Percentiles rank a stretch among this genome's conserved stretches.
Evolutionary conservation across 495 filamentous ascomycete species (phyloP).

Genomic region (Astrothelium subdiscretum): DNA sequence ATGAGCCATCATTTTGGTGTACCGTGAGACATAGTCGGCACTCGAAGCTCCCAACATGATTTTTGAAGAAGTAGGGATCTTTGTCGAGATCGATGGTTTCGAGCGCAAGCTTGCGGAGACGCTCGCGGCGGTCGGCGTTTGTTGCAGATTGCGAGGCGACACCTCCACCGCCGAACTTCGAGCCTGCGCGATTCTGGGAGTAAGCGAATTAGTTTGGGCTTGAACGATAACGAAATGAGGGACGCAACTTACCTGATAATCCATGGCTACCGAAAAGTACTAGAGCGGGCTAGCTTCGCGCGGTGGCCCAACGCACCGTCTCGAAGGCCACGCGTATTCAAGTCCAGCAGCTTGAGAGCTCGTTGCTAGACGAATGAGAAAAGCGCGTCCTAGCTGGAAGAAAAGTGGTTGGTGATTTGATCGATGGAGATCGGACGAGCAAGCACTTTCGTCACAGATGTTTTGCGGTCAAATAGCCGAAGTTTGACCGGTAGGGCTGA

Average conservation of each 20-base stretch:
- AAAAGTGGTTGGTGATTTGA: background rate
- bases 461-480: background rate
- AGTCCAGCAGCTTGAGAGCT: too few species aligned
- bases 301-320: background rate
- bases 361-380: too few species aligned
- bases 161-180: slow-evolving; percentile 96
- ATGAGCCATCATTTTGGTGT: slow-evolving; percentile 99
- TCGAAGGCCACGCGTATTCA: background rate
- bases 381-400: background rate
- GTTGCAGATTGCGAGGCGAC: slow-evolving; percentile 86
- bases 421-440: background rate
- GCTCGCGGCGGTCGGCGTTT: slow-evolving; percentile 94
- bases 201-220: background rate
- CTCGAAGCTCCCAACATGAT: slow-evolving; percentile 96
- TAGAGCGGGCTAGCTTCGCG: background rate
- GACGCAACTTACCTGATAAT: slow-evolving; percentile 6
- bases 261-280: background rate
- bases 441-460: background rate
- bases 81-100: slow-evolving; percentile 99
- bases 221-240: background rate
- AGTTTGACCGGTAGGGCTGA: background rate
- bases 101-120: slow-evolving; percentile 92
- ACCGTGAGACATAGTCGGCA: slow-evolving; percentile 96
- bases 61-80: slow-evolving; percentile 99
- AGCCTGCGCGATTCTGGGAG: slow-evolving; percentile 84